Conservation (phyloP, 495 filamentous ascomycete genomes). For the Aspergillus affinis region DNA sequence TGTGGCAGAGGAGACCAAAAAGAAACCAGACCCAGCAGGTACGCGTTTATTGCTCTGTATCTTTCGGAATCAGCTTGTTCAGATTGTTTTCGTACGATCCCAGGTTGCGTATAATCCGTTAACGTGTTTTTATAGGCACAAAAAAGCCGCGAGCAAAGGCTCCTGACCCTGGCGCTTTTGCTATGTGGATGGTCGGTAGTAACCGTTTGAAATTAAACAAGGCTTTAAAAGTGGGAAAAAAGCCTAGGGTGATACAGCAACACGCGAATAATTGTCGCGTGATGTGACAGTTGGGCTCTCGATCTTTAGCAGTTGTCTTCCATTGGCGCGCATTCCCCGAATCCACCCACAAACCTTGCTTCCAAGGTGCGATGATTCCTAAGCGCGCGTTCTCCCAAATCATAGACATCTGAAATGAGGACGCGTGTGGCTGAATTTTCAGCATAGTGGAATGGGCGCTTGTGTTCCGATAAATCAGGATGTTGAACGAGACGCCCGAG, state of each 20-base stretch:
- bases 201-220: slow-evolving; percentile 29
- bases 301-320: neutral
- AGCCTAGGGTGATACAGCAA: slow-evolving; percentile 30
- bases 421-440: neutral
- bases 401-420: neutral
- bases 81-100: neutral
- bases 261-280: slow-evolving; percentile 22
- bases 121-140: slow-evolving; percentile 17
- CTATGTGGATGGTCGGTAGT: slow-evolving; percentile 44
- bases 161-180: slow-evolving; percentile 34
- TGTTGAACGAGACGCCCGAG: neutral
- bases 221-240: slow-evolving; percentile 39
- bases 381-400: neutral
- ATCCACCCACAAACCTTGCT: neutral
- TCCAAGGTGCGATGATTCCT: neutral
- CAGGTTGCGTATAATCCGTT: slow-evolving; percentile 2
- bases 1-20: slow-evolving; percentile 30
- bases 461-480: neutral
- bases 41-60: slow-evolving; percentile 10
- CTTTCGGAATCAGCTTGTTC: neutral
- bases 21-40: slow-evolving; percentile 35
- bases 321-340: neutral
- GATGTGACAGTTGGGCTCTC: slow-evolving; percentile 17
- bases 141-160: slow-evolving; percentile 33
- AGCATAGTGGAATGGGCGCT: neutral